phyloP scores from a whole-genome alignment of 1,139 yeast species.

The Meyerozyma sp. region DNA sequence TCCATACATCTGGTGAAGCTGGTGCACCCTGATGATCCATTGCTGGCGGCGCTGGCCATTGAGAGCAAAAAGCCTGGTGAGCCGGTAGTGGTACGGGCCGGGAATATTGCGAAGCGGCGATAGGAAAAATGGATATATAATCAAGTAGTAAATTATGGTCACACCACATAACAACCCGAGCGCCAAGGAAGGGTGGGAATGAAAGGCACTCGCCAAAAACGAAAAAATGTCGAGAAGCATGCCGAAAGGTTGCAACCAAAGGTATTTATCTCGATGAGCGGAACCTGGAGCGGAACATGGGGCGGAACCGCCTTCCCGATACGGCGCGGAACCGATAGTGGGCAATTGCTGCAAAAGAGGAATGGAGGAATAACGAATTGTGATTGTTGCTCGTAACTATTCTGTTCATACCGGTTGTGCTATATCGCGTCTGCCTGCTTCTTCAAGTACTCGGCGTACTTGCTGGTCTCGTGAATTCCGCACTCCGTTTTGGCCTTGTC shows the following conservation, averaged over 20 bases:
- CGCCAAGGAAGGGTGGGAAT: not conserved
- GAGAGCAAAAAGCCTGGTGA: conserved; percentile 43
- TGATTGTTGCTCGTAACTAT: too few species aligned
- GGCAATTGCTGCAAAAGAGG: not conserved
- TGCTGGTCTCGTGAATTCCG: conserved; percentile 82
- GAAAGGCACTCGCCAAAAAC: not conserved
- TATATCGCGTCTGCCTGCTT: conserved; percentile 4
- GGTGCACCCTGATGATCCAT: conserved; percentile 47
- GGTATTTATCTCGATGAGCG: not conserved
- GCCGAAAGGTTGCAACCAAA: not conserved
- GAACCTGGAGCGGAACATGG: not conserved
- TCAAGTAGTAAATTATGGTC: conserved; percentile 18
- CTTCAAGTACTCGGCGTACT: conserved; percentile 56
- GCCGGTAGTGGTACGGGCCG: conserved; percentile 53
- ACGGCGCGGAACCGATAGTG: not conserved
- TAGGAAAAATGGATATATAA: conserved; percentile 40
- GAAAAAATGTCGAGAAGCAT: not conserved
- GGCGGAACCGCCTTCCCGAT: not conserved
- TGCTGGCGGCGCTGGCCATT: conserved; percentile 48
- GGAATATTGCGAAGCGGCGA: conserved; percentile 54
- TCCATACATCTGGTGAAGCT: conserved; percentile 54
- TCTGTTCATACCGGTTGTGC: too few species aligned
- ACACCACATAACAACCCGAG: not conserved
- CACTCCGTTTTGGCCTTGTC: conserved; percentile 92
- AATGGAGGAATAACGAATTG: not conserved